Base-by-base conservation (phyloP, 192 early-diverging fungal genomes). In the Oehlia diaphana region DNA sequence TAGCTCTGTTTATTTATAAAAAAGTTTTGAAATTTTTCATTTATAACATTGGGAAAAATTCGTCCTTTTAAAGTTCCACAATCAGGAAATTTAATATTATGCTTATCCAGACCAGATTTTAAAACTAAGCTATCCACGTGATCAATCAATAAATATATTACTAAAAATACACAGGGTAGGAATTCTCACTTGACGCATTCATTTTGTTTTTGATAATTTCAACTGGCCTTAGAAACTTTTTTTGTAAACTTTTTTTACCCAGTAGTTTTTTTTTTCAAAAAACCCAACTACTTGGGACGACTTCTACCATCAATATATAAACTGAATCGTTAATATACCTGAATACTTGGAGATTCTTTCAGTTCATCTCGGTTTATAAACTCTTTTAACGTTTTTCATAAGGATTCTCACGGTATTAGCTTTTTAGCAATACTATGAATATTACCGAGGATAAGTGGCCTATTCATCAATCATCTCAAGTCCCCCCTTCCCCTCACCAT, bases 371-470 rank as follows among this genome's bases (percentile, higher is more conserved):
- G 21, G 53, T 7, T 21, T 58, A 19, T 58, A 58, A 58, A 58
- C 53, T 58, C 19, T 58, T 58, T 58, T 58, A 58, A 58, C 53
- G 53, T 58, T 21, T 19, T 58, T 21, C 19, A 16, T 21, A 58
- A 58, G 53, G 53, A n/a, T 58, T 58, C 53, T 58, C 53, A 58
- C 50, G 53, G 53, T 58, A 58, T 58, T 58, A 21, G 53, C 53
- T 58, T 58, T 58, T 58, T 58, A 58, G 53, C 65, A 28, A 67
- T 67, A 67, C 13, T 67, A 74, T 74, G 72, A 74, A 33, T 61
- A 66, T 77, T n/a, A 3, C 75, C 23, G 76, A 66, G 28, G 76
- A 77, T 21, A 77, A 77, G 63, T 77, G 76, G 76, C n/a, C 39
- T 47, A 66, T 47, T 33, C 72, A 74, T 53, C 72, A 49, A 53